phyloP scores from a whole-genome alignment of 1,284 basidiomycete species.

The Sphagnurus paluster region DNA sequence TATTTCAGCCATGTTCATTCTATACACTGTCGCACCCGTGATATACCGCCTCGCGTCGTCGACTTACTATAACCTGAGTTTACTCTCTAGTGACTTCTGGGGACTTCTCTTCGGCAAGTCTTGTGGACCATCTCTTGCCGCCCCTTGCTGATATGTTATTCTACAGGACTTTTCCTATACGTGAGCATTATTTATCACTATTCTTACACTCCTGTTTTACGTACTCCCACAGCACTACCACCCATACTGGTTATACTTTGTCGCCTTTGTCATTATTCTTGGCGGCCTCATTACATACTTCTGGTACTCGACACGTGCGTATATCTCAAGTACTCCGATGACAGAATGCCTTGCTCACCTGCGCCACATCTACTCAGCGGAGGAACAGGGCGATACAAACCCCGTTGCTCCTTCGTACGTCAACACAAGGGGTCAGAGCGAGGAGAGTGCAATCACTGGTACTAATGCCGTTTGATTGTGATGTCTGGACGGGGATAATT shows the following conservation, averaged over 20 bases:
- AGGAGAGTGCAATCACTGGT: not conserved
- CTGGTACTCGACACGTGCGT: slow-evolving; percentile 78
- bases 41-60: slow-evolving; percentile 83
- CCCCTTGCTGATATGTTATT: slow-evolving; percentile 1
- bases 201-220: slow-evolving; percentile 3
- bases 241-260: slow-evolving; percentile 85
- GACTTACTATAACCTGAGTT: slow-evolving; percentile 79
- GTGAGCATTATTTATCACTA: slow-evolving; percentile 36
- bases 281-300: slow-evolving; percentile 79
- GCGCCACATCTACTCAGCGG: slow-evolving; percentile 46
- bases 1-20: slow-evolving; percentile 68
- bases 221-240: slow-evolving; percentile 57
- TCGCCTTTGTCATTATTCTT: slow-evolving; percentile 68
- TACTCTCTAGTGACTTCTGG: slow-evolving; percentile 85
- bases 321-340: not conserved
- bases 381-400: slow-evolving; percentile 70
- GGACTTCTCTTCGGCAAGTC: slow-evolving; percentile 74
- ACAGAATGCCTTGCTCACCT: not conserved
- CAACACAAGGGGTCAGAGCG: slow-evolving; percentile 14
- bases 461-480: no score
- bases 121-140: not conserved
- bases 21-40: slow-evolving; percentile 84
- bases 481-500: not conserved
- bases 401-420: slow-evolving; percentile 66
- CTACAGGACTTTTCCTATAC: slow-evolving; percentile 64